These are phyloP conservation scores for Thermoascus crustaceus DNA, from an alignment of 2,329 filamentous ascomycete genomes.

Conservation along the genomic window DNA sequence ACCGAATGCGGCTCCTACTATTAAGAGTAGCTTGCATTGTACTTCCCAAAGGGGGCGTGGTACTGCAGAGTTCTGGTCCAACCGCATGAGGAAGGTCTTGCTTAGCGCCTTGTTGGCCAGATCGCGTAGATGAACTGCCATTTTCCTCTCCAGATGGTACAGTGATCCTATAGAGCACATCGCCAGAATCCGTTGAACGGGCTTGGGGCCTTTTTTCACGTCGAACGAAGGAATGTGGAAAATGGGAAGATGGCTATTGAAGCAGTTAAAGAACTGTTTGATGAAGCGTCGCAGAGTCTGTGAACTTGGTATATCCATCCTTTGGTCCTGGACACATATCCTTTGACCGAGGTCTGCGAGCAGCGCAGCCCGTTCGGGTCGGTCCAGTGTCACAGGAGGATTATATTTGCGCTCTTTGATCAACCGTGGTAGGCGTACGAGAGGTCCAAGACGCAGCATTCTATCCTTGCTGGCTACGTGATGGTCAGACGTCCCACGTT, in stretches of 20 bases:
- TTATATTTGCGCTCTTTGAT: constrained; percentile 1
- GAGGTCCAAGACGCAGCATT: constrained; percentile 1
- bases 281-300: constrained; percentile 19
- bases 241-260: constrained; percentile 27
- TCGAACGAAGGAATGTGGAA: constrained; percentile 26
- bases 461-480: no score
- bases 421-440: not conserved
- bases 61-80: constrained; percentile 1
- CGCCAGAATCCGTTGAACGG: constrained; percentile 24
- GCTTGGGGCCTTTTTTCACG: constrained; percentile 16
- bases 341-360: constrained; percentile 6
- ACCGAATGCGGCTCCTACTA: constrained; percentile 22
- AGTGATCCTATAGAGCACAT: constrained; percentile 31
- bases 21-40: constrained; percentile 21
- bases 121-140: constrained; percentile 14
- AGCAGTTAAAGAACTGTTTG: constrained; percentile 23
- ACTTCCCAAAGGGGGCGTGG: constrained; percentile 20
- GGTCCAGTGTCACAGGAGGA: constrained; percentile 7
- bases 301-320: constrained; percentile 5
- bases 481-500: no score
- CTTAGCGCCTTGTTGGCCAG: constrained; percentile 7
- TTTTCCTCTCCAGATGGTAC: constrained; percentile 21
- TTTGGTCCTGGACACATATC: not conserved
- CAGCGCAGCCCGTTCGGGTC: constrained; percentile 10
- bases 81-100: not conserved